Percentiles rank a stretch among this genome's conserved stretches.
Evolutionary conservation across 192 early-diverging fungal genomes (phyloP).

Genomic region (Cladochytrium replicatum): DNA sequence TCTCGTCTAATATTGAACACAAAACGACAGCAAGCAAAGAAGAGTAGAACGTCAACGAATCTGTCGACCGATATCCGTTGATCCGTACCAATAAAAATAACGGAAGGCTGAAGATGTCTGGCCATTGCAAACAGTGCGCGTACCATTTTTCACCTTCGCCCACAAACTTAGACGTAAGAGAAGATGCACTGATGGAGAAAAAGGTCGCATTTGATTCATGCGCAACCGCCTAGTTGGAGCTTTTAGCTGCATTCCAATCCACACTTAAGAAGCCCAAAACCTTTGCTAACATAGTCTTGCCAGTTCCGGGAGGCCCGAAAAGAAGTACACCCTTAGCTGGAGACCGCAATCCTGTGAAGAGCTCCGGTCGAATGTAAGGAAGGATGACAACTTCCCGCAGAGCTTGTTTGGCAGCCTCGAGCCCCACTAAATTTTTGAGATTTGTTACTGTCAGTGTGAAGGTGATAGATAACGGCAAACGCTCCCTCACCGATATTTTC

Average conservation of each 20-base stretch:
- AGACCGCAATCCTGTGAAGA: conserved; percentile 40
- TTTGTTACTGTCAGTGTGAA: too few relatives aligned
- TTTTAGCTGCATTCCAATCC: too few relatives aligned
- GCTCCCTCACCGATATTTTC: conserved; percentile 30
- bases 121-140: conserved; percentile 40
- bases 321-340: conserved; percentile 40
- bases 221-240: conserved; percentile 25
- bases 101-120: conserved; percentile 36
- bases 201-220: conserved; percentile 43
- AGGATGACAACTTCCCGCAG: conserved; percentile 46
- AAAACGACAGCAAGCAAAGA: too few relatives aligned
- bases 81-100: conserved; percentile 42
- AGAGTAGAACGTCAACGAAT: too few relatives aligned
- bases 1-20: too few relatives aligned
- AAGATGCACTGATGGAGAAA: conserved; percentile 41
- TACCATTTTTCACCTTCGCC: conserved; percentile 55
- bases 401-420: conserved; percentile 36
- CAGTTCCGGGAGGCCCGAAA: conserved; percentile 47
- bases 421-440: conserved; percentile 20
- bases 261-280: too few relatives aligned
- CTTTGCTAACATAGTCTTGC: conserved; percentile 50
- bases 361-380: conserved; percentile 43
- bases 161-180: conserved; percentile 48
- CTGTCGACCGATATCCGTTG: background rate
- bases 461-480: background rate